These are phyloP conservation scores for Aspergillus sergii DNA, from an alignment of 2,329 filamentous ascomycete genomes.

Conservation along the genomic window DNA sequence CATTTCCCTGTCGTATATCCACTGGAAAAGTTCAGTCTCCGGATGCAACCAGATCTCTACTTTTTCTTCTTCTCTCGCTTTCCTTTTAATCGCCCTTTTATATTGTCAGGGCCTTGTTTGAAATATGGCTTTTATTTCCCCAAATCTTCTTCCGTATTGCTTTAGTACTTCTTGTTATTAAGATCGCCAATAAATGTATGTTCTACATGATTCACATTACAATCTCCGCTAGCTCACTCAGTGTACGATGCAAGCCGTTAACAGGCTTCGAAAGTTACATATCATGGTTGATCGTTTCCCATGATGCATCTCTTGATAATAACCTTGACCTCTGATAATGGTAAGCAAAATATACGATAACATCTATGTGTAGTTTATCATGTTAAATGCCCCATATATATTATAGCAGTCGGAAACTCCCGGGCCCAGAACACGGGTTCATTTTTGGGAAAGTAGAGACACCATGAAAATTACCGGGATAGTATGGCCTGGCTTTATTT, in stretches of 20 bases:
- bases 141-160: conserved; percentile 10
- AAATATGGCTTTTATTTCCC: conserved; percentile 10
- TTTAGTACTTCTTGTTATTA: conserved; percentile 9
- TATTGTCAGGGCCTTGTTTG: conserved; percentile 8
- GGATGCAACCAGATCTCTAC: conserved; percentile 9
- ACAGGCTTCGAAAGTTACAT: background rate
- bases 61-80: conserved; percentile 4
- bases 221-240: background rate
- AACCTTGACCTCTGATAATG: background rate
- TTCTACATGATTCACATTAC: background rate
- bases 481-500: background rate
- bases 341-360: background rate
- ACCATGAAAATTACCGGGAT: background rate
- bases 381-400: background rate
- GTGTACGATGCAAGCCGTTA: background rate
- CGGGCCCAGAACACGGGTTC: no score
- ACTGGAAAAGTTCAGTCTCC: background rate
- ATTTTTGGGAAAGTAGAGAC: background rate
- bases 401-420: background rate
- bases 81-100: conserved; percentile 6
- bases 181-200: conserved; percentile 15
- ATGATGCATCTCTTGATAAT: background rate
- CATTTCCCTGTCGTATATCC: background rate
- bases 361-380: no score
- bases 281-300: background rate